Evolutionary conservation across 805 yeast species (phyloP).

Genomic region (Candida oleophila): DNA sequence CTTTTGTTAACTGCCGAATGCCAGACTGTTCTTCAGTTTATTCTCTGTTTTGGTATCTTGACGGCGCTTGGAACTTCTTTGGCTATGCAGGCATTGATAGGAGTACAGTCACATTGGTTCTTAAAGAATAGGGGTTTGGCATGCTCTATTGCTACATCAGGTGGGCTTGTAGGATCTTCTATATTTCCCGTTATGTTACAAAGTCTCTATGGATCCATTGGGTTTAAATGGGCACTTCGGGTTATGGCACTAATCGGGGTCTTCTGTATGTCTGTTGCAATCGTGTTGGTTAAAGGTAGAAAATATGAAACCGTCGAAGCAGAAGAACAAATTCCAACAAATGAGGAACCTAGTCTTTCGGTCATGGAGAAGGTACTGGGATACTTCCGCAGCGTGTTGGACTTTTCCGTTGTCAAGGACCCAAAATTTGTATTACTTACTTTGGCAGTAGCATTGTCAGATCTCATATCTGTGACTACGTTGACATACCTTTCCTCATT

Average conservation of each 20-base stretch:
- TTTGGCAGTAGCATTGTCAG: slow-evolving; percentile 44
- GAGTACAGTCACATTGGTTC: slow-evolving; percentile 47
- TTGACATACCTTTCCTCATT: slow-evolving; percentile 55
- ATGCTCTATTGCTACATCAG: slow-evolving; percentile 45
- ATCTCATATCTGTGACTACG: slow-evolving; percentile 45
- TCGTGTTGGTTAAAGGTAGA: neutral
- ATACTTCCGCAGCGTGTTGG: slow-evolving; percentile 10
- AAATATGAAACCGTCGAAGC: neutral
- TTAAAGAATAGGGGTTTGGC: slow-evolving; percentile 42
- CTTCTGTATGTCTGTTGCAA: slow-evolving; percentile 23
- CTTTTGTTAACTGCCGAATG: slow-evolving; percentile 46
- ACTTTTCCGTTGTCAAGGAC: slow-evolving; percentile 43
- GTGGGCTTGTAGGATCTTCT: slow-evolving; percentile 54
- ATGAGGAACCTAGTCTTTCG: neutral
- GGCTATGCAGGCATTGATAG: slow-evolving; percentile 43
- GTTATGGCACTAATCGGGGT: slow-evolving; percentile 47
- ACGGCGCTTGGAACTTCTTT: slow-evolving; percentile 44
- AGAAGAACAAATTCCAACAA: neutral
- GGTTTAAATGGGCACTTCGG: slow-evolving; percentile 55
- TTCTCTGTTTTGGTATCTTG: slow-evolving; percentile 51
- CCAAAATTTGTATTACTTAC: slow-evolving; percentile 41
- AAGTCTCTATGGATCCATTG: slow-evolving; percentile 44
- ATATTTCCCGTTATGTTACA: slow-evolving; percentile 54
- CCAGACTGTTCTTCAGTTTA: slow-evolving; percentile 46
- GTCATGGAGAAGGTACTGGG: neutral